Evolutionary conservation across 441 rosid species (phyloP), one percentile per base, ranked within the genome.

Genomic region (Manihot esculenta): DNA sequence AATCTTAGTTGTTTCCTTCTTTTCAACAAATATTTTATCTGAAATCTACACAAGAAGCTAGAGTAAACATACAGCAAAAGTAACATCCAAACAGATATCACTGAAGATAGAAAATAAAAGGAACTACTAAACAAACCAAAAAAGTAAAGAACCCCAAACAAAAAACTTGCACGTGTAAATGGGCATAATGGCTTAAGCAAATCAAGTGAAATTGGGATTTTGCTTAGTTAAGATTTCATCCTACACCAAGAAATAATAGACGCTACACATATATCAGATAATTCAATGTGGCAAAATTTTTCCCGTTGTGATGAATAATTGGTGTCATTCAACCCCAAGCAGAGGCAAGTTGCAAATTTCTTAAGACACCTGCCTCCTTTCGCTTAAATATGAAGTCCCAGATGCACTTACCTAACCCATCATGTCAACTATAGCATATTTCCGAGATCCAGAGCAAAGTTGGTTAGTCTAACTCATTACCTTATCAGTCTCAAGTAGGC

Each of bases 401-500:
- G 0, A 15, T 42, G 7, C 38, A 23, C 27, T 18, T 41, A 35
- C 23, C 33, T 67, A 10, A 53, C 15, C 23, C 26, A 35, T 45
- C 61, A 62, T 15, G 17, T 42, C 26, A 50, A 56, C 33, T 70
- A 12, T 53, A 11, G 62, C 24, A 18, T 33, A 50, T 7, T 51
- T 7, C n/a, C n/a, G n/a, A 41, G 3, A 42, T 50, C 59, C 10
- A 41, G 21, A 62, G 53, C 27, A 57, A 26, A 33, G 3, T 2
- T 20, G 42, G 35, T 30, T 4, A 4, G 33, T 59, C 54, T 48
- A 41, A 45, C 21, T 68, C 56, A 26, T 77, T 77, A 89, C 99
- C 92, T 87, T 92, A 62, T 84, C 86, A 42, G 97, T 90, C 86
- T 92, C 97, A 72, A 88, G 76, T 45, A 89, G 76, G 74, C 77